Evolutionary conservation across 371 early-diverging fungal species (phyloP), one percentile per base, ranked within the genome.

Genomic region (Coemansia sp.): DNA sequence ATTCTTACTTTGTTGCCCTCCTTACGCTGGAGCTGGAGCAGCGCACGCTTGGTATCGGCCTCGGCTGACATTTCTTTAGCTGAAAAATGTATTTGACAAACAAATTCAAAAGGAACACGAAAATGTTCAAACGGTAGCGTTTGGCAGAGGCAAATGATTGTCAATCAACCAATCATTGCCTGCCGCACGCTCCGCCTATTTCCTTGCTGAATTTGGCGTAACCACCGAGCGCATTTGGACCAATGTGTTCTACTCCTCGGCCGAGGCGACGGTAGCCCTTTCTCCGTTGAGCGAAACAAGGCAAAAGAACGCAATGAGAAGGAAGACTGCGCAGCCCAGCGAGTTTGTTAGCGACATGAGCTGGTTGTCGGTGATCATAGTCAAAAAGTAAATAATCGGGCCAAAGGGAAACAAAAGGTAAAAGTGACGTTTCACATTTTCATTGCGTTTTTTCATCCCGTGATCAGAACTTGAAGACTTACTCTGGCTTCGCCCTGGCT

Each of bases 391-490:
- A 26, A 26, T 26, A 26, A 26, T 26, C 26, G 26, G 3, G 26
- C 2, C 26, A 26, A 26, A 26, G 26, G 26, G 26, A 26, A 26
- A 26, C 26, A 26, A 26, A 26, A 26, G 26, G 3, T 3, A 26
- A 26, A 26, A 26, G 26, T 26, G 26, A 26, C 26, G 26, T 26
- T 26, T 26, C 26, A 26, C 26, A 26, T 26, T 26, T 26, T 26
- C 26, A 2, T 26, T 3, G 26, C 26, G 26, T 3, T 26, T 26
- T 3, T 26, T 26, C 39, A 42, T 22, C 10, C 18, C 26, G 39
- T 8, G 34, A n/a, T 66, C 86, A 95, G 71, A 95, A 94, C 82
- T 97, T 97, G 85, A 86, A 94, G 29, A 97, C 95, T 42, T 92
- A 83, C 29, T 85, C 78, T 37, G 66, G 92, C 75, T 66, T 88